Conservation (phyloP, 345 rosid genomes). For the Brassica juncea region DNA sequence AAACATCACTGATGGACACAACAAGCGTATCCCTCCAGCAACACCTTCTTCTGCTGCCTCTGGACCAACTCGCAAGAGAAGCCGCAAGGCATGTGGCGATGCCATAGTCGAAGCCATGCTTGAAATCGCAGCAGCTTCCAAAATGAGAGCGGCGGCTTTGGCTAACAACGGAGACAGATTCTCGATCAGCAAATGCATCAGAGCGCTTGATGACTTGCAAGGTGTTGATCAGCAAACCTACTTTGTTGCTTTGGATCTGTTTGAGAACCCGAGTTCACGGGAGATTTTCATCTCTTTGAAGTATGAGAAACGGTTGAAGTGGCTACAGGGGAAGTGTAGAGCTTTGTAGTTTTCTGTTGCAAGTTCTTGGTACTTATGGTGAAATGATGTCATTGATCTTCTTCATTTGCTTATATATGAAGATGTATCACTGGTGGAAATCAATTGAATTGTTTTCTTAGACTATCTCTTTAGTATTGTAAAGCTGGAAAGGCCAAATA, state of each 20-base stretch:
- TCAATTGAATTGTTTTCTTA: slow-evolving; percentile 11
- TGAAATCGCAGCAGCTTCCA: slow-evolving; percentile 83
- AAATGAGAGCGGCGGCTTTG: slow-evolving; percentile 73
- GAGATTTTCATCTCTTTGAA: slow-evolving; percentile 72
- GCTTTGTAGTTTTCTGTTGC: slow-evolving; percentile 25
- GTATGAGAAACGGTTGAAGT: slow-evolving; percentile 67
- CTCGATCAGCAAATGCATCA: slow-evolving; percentile 88
- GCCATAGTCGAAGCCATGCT: slow-evolving; percentile 92
- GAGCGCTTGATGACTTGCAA: slow-evolving; percentile 71
- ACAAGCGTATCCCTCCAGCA: neutral
- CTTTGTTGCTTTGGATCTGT: slow-evolving; percentile 74
- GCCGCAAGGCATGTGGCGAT: slow-evolving; percentile 74
- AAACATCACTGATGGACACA: slow-evolving; percentile 25
- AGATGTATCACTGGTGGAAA: neutral
- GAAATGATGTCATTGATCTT: neutral
- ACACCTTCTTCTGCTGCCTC: slow-evolving; percentile 13
- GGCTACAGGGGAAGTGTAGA: slow-evolving; percentile 71
- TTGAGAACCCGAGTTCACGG: slow-evolving; percentile 68
- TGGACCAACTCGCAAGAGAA: slow-evolving; percentile 53
- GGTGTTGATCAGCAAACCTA: slow-evolving; percentile 66
- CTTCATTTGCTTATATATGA: neutral
- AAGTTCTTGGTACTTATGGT: neutral
- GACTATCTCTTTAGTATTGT: slow-evolving; percentile 23
- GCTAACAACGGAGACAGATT: slow-evolving; percentile 66
- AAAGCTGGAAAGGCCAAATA: slow-evolving; percentile 20